These are phyloP conservation scores for Sphaerostilbella broomeana DNA, from an alignment of 2,329 filamentous ascomycete genomes.

Conservation along the genomic window DNA sequence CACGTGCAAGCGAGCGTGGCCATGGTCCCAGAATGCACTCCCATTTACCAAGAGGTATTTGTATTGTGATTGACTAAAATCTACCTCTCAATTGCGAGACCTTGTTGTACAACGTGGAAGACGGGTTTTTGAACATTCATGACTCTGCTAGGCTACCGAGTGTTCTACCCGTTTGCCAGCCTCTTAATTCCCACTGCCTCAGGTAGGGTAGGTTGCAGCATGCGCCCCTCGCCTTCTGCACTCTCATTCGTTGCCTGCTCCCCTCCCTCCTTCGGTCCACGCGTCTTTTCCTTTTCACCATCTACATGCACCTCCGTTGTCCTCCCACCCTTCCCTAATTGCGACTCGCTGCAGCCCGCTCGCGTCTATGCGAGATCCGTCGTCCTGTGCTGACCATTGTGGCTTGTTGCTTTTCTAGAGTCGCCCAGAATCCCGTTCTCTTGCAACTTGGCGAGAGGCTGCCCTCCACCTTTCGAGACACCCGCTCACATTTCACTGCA, in stretches of 20 bases:
- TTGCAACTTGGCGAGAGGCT: slow-evolving; percentile 18
- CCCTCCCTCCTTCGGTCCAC: slow-evolving; percentile 11
- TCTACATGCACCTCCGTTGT: slow-evolving; percentile 17
- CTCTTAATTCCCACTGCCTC: slow-evolving; percentile 2
- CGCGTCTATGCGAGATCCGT: slow-evolving; percentile 28
- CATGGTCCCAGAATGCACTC: too few relatives aligned
- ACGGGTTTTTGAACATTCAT: too few relatives aligned
- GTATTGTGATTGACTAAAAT: too few relatives aligned
- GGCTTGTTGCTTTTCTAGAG: slow-evolving; percentile 23
- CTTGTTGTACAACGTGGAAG: too few relatives aligned
- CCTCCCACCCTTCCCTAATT: slow-evolving; percentile 18
- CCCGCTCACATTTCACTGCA: slow-evolving; percentile 17
- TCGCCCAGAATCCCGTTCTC: slow-evolving; percentile 19
- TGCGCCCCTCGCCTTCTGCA: slow-evolving; percentile 13
- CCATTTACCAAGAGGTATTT: too few relatives aligned
- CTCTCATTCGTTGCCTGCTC: slow-evolving; percentile 17
- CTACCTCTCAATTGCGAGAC: too few relatives aligned
- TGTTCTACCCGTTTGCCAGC: too few relatives aligned
- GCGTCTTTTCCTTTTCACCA: slow-evolving; percentile 18
- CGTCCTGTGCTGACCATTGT: slow-evolving; percentile 25
- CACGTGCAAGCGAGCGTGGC: too few relatives aligned
- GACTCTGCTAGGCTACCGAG: too few relatives aligned
- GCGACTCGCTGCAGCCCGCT: slow-evolving; percentile 26
- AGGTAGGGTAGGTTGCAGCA: slow-evolving; percentile 17
- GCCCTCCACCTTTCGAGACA: slow-evolving; percentile 23